Evolutionary conservation across 805 yeast species (phyloP), one percentile per base, ranked within the genome.

Genomic region (Metschnikowia vanudenii): DNA sequence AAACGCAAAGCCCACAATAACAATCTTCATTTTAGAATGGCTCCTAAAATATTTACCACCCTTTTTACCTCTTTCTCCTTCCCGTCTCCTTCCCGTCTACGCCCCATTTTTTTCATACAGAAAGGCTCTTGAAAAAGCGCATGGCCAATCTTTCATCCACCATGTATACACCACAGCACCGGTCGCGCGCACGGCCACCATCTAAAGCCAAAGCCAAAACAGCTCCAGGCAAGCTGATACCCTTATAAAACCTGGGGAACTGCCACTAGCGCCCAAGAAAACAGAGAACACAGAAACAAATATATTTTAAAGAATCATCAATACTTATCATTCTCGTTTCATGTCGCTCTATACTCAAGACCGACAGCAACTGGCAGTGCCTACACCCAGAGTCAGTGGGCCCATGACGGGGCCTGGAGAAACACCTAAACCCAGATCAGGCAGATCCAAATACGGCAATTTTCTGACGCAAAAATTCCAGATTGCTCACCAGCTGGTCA

Each of bases 401-500:
- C 50, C 46, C 12, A 38, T 24, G 39, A 36, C 44, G 2, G 52
- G 54, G 12, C 42, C 42, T 20, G 47, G 47, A 13, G 48, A 45
- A 20, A 54, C 57, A 1, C 59, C 59, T 11, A 39, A 40, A 17
- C 35, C 54, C n/a, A 28, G 49, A 19, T 18, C 44, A 16, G 37
- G 43, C 4, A 37, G 47, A n/a, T 35, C 48, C 11, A 44, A 46
- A 18, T 47, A 41, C 2, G 49, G 46, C 19, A 44, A 45, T 41
- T 53, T 68, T 12, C 67, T 56, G 64, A 56, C 65, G 10, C 84
- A 79, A 51, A 61, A 64, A n/a, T 81, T 87, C 62, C 82, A 78
- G 57, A 78, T 92, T 18, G 90, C 92, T 4, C 96, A 90, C 63
- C 97, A 92, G 64, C 78, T 85, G 54, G 86, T 92, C 12, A 76